Evolutionary conservation across 2,329 filamentous ascomycete species (phyloP).

Genomic region (Neofusicoccum laricinum): DNA sequence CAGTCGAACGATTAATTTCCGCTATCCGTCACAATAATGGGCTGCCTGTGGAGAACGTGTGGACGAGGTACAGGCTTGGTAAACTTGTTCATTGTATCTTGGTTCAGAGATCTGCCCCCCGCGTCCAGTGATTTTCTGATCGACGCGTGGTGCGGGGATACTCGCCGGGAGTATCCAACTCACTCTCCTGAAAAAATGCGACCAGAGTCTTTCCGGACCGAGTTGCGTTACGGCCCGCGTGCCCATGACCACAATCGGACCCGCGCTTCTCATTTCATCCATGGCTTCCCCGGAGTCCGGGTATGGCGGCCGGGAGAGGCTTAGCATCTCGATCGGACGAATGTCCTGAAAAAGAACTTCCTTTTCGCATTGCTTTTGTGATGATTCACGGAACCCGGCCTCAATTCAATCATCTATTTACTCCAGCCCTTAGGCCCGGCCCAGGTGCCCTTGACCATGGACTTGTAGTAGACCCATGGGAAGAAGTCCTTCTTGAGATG

Average conservation of each 20-base stretch:
- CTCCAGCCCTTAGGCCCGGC: constrained; percentile 57
- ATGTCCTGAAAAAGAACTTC: too few species aligned
- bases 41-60: too few species aligned
- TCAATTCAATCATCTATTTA: not conserved
- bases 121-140: not conserved
- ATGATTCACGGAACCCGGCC: too few species aligned
- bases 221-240: not conserved
- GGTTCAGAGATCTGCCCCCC: not conserved
- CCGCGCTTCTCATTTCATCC: not conserved
- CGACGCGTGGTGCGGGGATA: not conserved
- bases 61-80: too few species aligned
- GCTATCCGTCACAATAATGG: too few species aligned
- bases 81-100: not conserved
- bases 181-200: not conserved
- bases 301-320: not conserved
- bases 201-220: not conserved
- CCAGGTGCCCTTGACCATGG: constrained; percentile 62
- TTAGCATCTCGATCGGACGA: not conserved
- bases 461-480: constrained; percentile 62
- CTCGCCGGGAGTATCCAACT: not conserved
- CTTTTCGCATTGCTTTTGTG: too few species aligned
- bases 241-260: not conserved
- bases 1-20: too few species aligned
- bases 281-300: not conserved
- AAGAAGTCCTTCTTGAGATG: constrained; percentile 66